Evolutionary conservation across 352 stramenopile species (phyloP).

Genomic region (Phytophthora citrophthora): DNA sequence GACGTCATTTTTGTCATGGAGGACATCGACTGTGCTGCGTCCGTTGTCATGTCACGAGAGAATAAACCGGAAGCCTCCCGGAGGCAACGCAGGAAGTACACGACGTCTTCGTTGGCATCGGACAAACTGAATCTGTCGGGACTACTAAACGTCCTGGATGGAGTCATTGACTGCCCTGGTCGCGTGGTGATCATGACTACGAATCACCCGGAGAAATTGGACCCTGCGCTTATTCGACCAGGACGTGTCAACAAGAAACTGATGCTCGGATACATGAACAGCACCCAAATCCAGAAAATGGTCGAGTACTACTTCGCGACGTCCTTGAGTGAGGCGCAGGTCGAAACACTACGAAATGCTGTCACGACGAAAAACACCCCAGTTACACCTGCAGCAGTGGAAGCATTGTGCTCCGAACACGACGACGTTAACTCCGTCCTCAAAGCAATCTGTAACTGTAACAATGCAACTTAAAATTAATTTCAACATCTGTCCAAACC

Average conservation of each 20-base stretch:
- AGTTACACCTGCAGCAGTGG: slow-evolving; percentile 52
- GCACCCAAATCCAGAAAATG: slow-evolving; percentile 53
- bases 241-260: slow-evolving; percentile 91
- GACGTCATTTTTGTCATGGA: slow-evolving; percentile 92
- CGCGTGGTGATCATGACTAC: slow-evolving; percentile 89
- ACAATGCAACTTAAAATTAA: too few relatives aligned
- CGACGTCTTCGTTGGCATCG: neutral
- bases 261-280: slow-evolving; percentile 68
- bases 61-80: slow-evolving; percentile 25
- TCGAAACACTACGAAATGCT: slow-evolving; percentile 10
- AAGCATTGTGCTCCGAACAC: slow-evolving; percentile 56
- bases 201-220: slow-evolving; percentile 87
- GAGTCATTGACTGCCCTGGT: slow-evolving; percentile 78
- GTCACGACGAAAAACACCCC: neutral
- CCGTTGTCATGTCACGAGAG: slow-evolving; percentile 63
- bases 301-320: slow-evolving; percentile 71
- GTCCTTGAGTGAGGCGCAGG: slow-evolving; percentile 29
- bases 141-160: slow-evolving; percentile 91
- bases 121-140: slow-evolving; percentile 85
- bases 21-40: slow-evolving; percentile 84
- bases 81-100: slow-evolving; percentile 18
- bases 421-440: slow-evolving; percentile 32
- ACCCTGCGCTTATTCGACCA: slow-evolving; percentile 89
- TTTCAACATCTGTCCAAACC: too few relatives aligned
- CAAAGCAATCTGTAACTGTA: neutral